Conservation (phyloP, 2,329 filamentous ascomycete species). For the Coleophoma cylindrospora region DNA sequence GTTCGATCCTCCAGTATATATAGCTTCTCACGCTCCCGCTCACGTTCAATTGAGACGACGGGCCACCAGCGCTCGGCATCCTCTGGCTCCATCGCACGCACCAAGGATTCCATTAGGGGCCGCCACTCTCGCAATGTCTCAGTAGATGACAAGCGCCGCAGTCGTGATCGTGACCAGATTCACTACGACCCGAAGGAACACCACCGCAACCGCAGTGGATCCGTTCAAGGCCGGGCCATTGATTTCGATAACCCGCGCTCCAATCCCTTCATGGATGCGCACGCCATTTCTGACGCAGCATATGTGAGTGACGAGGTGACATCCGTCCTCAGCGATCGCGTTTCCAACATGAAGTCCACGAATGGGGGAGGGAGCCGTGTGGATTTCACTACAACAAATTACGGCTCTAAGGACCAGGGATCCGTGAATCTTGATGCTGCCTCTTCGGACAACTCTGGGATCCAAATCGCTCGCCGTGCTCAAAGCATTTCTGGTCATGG, state of each 20-base stretch:
- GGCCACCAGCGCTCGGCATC: constrained; percentile 1
- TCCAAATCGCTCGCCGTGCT: neutral
- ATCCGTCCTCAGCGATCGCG: neutral
- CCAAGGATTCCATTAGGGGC: neutral
- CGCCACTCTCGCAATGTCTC: neutral
- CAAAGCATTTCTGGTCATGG: neutral
- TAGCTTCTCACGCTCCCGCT: neutral
- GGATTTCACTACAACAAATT: too few relatives aligned
- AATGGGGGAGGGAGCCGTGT: too few relatives aligned
- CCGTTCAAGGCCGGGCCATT: constrained; percentile 12
- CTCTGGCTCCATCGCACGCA: neutral
- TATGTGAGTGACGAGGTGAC: neutral
- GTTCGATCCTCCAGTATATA: neutral
- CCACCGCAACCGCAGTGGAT: constrained; percentile 10
- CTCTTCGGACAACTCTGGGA: neutral
- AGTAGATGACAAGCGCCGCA: constrained; percentile 5
- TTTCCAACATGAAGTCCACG: neutral
- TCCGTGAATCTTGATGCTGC: too few relatives aligned
- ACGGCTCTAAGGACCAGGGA: too few relatives aligned
- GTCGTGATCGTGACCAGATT: constrained; percentile 12
- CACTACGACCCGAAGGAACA: constrained; percentile 12
- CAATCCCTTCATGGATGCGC: neutral
- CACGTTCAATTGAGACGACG: neutral
- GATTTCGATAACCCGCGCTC: constrained; percentile 15
- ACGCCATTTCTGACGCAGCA: neutral